Percentiles rank a stretch among this genome's conserved stretches.
phyloP scores from a whole-genome alignment of 495 filamentous ascomycete species.

The Xylaria acuta region DNA sequence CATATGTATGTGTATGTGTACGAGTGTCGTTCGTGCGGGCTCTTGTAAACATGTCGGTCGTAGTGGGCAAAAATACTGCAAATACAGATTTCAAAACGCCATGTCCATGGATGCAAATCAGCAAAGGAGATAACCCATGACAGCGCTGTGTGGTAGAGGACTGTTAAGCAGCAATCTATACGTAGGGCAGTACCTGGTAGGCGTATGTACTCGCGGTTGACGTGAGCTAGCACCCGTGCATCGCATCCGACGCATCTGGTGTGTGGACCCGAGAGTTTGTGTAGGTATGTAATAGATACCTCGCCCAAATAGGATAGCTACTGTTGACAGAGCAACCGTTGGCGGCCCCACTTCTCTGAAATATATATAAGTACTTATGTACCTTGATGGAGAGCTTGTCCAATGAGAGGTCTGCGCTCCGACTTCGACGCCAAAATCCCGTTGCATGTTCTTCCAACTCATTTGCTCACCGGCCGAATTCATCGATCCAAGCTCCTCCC shows the following conservation, averaged over 20 bases:
- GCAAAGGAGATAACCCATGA: neutral
- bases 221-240: neutral
- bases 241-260: constrained; percentile 5
- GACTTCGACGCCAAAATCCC: neutral
- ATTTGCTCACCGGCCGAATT: neutral
- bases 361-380: neutral
- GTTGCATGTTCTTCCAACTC: neutral
- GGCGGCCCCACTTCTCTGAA: neutral
- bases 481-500: neutral
- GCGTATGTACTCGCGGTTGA: neutral
- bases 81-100: constrained; percentile 27
- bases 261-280: constrained; percentile 31
- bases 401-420: neutral
- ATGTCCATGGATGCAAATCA: constrained; percentile 19
- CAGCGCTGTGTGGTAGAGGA: constrained; percentile 4
- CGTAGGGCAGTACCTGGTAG: neutral
- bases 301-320: constrained; percentile 21
- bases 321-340: constrained; percentile 15
- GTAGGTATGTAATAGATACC: constrained; percentile 31
- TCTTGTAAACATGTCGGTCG: constrained; percentile 37
- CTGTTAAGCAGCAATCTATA: neutral
- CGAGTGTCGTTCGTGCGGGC: constrained; percentile 14
- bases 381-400: neutral
- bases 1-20: constrained; percentile 45
- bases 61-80: constrained; percentile 27